Evolutionary conservation across 495 filamentous ascomycete species (phyloP), one percentile per base, ranked within the genome.

Genomic region (Penicillium diatomitis): DNA sequence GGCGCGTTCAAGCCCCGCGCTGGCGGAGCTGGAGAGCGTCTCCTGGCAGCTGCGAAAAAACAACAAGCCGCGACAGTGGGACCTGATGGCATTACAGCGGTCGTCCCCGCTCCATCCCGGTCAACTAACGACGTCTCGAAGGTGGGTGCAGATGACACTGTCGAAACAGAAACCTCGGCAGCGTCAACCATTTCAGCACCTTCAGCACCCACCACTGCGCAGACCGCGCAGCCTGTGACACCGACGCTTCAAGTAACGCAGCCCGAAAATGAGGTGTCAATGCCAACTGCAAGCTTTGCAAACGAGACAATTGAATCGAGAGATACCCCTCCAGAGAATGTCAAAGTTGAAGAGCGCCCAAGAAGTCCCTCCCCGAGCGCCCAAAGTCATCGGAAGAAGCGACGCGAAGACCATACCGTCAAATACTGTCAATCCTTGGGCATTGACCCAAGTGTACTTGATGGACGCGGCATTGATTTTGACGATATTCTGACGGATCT

Each of bases 51-150:
- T 6, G 67, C 67, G 11, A 76, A 78, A 32, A 72, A 79, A 46
- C 75, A 72, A 50, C 79, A 86, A 53, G 69, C 57, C 4, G 61
- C 63, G 10, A 64, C 57, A 12, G 75, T 79, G 27, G 88, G 84
- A 32, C 83, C 86, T 5, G 89, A 96, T 72, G 90, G 90, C 5
- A 91, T 96, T 48, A 92, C 84, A 3, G 79, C 82, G 34, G 89
- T 96, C 42, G 81, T 95, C 8, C 88, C 87, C 4, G 86, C 88
- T 1, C 87, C 88, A 4, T 81, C 65, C 6, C 66, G 71, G 20
- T 56, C 64, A 33, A 50, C 52, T 35, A 69, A 54, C 11, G 69
- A 68, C 39, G 53, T 58, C 4, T 38, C 49, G 32, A 61, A 42
- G 32, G 61, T 48, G 37, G 53, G 51, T 51, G 50, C 43, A 32